A percentile compares a stretch with the other conserved stretches of the same genome.
phyloP scores from a whole-genome alignment of 2,329 filamentous ascomycete species.

The Penicillium sp. region DNA sequence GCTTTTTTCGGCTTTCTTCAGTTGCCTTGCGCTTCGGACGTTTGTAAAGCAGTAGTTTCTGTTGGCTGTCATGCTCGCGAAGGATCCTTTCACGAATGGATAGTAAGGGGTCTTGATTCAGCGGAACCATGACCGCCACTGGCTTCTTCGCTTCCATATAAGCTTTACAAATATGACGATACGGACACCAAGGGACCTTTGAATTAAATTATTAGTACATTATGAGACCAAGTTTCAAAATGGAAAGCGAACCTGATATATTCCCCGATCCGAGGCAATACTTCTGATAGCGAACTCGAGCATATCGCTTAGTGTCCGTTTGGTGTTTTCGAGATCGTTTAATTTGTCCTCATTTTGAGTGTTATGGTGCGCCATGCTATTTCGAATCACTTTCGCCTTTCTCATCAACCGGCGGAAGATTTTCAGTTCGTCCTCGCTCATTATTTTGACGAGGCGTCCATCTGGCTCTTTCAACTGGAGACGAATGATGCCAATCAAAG shows the following conservation, averaged over 20 bases:
- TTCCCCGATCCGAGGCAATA: not conserved
- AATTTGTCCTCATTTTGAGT: not conserved
- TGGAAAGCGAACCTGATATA: not conserved
- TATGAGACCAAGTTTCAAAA: not conserved
- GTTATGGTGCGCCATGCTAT: not conserved
- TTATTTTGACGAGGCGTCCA: not conserved
- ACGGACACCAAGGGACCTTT: not conserved
- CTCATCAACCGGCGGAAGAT: not conserved
- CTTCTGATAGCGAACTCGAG: not conserved
- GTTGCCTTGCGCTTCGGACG: not conserved
- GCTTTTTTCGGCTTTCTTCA: constrained; percentile 3
- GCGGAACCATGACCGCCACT: not conserved
- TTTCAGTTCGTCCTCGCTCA: not conserved
- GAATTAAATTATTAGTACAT: not conserved
- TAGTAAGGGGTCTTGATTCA: constrained; percentile 1
- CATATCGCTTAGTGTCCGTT: not conserved
- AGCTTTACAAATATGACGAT: not conserved
- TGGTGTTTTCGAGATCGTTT: not conserved
- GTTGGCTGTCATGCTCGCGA: not conserved
- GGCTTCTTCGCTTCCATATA: not conserved
- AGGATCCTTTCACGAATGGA: constrained; percentile 1
- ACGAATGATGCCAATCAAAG: not conserved
- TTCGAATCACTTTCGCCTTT: constrained; percentile 1
- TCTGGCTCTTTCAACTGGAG: not conserved
- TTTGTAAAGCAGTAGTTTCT: not conserved